Conservation (phyloP, 306 rosid species). For the Malus domestica region DNA sequence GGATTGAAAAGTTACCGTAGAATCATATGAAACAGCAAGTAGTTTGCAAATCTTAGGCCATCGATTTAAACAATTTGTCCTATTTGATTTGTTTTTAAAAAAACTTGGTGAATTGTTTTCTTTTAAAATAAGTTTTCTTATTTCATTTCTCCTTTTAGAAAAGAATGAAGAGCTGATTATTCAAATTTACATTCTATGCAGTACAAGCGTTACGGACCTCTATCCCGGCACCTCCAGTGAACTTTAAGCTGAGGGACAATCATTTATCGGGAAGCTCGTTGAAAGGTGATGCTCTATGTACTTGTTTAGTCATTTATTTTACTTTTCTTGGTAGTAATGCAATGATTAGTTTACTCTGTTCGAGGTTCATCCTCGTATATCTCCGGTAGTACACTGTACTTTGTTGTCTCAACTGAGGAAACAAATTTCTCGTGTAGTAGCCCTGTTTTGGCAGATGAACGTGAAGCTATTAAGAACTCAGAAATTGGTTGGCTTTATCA, state of each 20-base stretch:
- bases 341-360: constrained; percentile 6
- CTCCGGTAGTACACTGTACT: background rate
- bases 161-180: background rate
- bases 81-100: background rate
- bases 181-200: constrained; percentile 33
- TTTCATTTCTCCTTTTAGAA: background rate
- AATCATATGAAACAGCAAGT: background rate
- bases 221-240: constrained; percentile 89
- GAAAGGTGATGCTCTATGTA: constrained; percentile 51
- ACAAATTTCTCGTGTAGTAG: background rate
- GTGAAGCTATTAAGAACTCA: background rate
- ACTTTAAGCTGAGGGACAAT: constrained; percentile 85
- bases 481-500: background rate
- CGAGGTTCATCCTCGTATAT: background rate
- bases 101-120: background rate
- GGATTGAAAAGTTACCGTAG: background rate
- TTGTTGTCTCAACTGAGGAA: background rate
- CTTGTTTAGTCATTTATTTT: background rate
- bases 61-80: background rate
- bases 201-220: constrained; percentile 82
- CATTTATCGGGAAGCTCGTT: constrained; percentile 90
- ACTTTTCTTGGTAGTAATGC: constrained; percentile 7
- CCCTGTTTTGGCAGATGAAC: constrained; percentile 8
- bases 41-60: background rate
- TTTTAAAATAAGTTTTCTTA: background rate